Percentiles rank a stretch among this genome's conserved stretches.
These are phyloP conservation scores for Xerocomellus chrysenteron DNA, from an alignment of 768 basidiomycete genomes.

Conservation along the genomic window DNA sequence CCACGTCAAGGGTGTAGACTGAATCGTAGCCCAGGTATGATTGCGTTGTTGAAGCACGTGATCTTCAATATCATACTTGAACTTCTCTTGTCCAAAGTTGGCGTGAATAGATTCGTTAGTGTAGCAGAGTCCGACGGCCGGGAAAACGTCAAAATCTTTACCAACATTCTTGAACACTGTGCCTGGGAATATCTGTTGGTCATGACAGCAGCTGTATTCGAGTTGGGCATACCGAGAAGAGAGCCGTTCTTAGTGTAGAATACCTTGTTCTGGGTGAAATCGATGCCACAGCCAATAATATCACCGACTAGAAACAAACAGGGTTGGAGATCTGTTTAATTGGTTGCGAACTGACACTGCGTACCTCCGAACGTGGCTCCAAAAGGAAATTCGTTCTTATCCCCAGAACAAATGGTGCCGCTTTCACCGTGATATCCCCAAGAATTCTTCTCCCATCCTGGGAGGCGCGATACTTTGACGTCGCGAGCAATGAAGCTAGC, in stretches of 20 bases:
- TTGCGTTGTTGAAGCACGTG: constrained; percentile 74
- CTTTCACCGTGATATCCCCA: constrained; percentile 96
- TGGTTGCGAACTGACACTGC: constrained; percentile 25
- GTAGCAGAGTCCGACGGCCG: constrained; percentile 87
- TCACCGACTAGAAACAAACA: constrained; percentile 63
- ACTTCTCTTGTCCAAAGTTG: constrained; percentile 87
- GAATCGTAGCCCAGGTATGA: constrained; percentile 64
- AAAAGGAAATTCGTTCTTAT: constrained; percentile 69
- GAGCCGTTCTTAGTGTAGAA: constrained; percentile 92
- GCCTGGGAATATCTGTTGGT: constrained; percentile 39
- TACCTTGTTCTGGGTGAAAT: constrained; percentile 74
- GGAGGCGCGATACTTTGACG: constrained; percentile 70
- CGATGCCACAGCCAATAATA: constrained; percentile 88
- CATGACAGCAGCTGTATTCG: constrained; percentile 2
- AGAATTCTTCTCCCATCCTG: constrained; percentile 82
- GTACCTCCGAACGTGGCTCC: constrained; percentile 80
- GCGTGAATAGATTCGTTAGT: constrained; percentile 72
- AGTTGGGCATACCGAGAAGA: constrained; percentile 51
- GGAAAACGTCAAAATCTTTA: constrained; percentile 66
- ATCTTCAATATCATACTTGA: constrained; percentile 88
- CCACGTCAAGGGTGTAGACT: constrained; percentile 54
- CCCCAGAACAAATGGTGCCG: constrained; percentile 72
- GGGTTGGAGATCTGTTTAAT: background rate
- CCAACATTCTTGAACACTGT: constrained; percentile 72
- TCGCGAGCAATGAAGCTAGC: constrained; percentile 64